phyloP scores from a whole-genome alignment of 768 basidiomycete genomes.

The Kwoniella sp. region DNA sequence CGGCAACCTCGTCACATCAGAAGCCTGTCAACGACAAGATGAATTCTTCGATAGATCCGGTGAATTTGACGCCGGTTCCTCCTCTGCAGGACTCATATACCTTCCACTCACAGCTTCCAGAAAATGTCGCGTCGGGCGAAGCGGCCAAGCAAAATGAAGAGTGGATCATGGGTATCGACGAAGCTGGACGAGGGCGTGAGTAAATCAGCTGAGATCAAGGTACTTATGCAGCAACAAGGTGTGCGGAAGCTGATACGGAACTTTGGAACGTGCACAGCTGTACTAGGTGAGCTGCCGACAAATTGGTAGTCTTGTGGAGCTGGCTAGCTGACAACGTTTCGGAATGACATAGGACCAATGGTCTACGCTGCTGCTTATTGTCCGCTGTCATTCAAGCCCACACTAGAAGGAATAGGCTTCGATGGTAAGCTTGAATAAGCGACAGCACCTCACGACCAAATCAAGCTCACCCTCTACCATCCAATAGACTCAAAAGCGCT shows the following conservation, averaged over 20 bases:
- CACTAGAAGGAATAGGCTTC: constrained; percentile 80
- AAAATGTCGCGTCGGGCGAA: background rate
- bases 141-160: constrained; percentile 56
- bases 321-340: background rate
- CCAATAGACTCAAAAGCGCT: constrained; percentile 88
- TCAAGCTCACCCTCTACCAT: background rate
- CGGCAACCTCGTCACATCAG: background rate
- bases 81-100: constrained; percentile 43
- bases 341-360: constrained; percentile 63
- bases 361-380: constrained; percentile 97
- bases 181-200: constrained; percentile 84
- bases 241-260: background rate
- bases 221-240: too few species aligned
- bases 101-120: constrained; percentile 47
- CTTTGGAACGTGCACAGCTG: constrained; percentile 57
- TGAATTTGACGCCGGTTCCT: constrained; percentile 38
- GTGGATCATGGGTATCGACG: constrained; percentile 97
- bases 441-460: background rate
- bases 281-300: constrained; percentile 64
- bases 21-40: background rate
- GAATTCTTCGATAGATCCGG: constrained; percentile 31
- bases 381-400: constrained; percentile 71
- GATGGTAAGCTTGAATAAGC: constrained; percentile 64
- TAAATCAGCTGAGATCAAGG: constrained; percentile 12
- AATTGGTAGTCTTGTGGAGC: background rate